Conservation (phyloP, 2,329 filamentous ascomycete genomes). For the Lachnellula subtilissima region DNA sequence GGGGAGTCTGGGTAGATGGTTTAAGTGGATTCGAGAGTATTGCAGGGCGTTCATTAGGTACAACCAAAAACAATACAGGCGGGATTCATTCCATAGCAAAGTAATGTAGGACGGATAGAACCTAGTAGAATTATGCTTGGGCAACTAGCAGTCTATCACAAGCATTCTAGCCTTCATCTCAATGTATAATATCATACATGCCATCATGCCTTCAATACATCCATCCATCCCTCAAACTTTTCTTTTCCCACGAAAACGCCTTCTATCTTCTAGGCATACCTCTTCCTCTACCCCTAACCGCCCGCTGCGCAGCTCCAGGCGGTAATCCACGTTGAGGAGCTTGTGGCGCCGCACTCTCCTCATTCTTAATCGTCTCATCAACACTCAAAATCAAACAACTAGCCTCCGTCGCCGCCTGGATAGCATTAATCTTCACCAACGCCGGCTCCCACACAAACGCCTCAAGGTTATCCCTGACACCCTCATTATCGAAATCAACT, state of each 20-base stretch:
- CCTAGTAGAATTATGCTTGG: not conserved
- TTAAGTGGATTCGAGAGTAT: not conserved
- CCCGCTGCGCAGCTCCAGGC: slow-evolving; percentile 81
- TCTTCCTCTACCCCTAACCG: slow-evolving; percentile 74
- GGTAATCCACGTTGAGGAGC: slow-evolving; percentile 71
- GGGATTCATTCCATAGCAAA: too few species aligned
- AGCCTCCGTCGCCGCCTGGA: slow-evolving; percentile 93
- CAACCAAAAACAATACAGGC: too few species aligned
- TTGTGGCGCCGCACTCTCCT: slow-evolving; percentile 83
- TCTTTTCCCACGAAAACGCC: not conserved
- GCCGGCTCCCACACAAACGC: slow-evolving; percentile 97
- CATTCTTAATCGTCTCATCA: slow-evolving; percentile 97
- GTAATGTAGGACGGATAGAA: not conserved
- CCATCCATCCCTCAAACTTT: not conserved
- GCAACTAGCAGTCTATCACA: not conserved
- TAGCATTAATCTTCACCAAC: slow-evolving; percentile 93
- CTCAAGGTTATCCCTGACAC: slow-evolving; percentile 89
- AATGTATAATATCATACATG: slow-evolving; percentile 8
- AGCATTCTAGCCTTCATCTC: not conserved
- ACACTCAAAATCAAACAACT: slow-evolving; percentile 93
- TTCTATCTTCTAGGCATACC: slow-evolving; percentile 69
- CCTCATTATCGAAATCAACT: slow-evolving; percentile 90
- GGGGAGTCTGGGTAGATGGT: not conserved
- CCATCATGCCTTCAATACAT: not conserved
- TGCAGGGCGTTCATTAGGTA: not conserved